Percentiles rank a stretch among this genome's conserved stretches.
Conservation (phyloP, 129 eudicot species). For the Logfia minima region DNA sequence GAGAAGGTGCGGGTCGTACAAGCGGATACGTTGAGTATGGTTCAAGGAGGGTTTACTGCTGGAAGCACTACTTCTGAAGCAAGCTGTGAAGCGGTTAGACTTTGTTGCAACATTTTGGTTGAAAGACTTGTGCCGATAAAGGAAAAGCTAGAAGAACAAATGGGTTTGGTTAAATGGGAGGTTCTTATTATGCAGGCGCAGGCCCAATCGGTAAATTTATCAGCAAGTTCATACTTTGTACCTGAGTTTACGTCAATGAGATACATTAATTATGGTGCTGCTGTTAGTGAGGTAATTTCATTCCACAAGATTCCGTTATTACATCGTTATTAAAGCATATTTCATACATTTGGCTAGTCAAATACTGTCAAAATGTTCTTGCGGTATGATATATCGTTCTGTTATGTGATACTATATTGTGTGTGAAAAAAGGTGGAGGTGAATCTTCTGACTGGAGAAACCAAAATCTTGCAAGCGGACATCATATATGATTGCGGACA, state of each 20-base stretch:
- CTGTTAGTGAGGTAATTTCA: conserved; percentile 75
- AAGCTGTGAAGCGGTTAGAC: conserved; percentile 77
- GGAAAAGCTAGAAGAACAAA: conserved; percentile 45
- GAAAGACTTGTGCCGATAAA: conserved; percentile 61
- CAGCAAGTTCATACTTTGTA: conserved; percentile 67
- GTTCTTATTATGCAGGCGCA: conserved; percentile 59
- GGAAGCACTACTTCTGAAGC: conserved; percentile 97
- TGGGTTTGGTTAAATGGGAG: conserved; percentile 63
- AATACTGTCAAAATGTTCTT: not conserved
- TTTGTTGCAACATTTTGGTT: conserved; percentile 71
- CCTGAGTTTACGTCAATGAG: conserved; percentile 53
- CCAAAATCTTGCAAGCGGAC: conserved; percentile 68
- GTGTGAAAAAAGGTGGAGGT: conserved; percentile 68
- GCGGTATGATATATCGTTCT: not conserved
- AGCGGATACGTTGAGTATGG: conserved; percentile 76
- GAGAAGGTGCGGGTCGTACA: conserved; percentile 74
- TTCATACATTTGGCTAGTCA: not conserved
- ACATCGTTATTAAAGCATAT: not conserved
- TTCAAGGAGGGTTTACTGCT: conserved; percentile 87
- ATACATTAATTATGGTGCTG: conserved; percentile 93
- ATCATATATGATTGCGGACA: conserved; percentile 90
- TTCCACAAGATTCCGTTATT: not conserved
- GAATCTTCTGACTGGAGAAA: conserved; percentile 78
- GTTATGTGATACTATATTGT: not conserved
- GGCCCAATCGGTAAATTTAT: conserved; percentile 48